phyloP scores from a whole-genome alignment of 108 stramenopile species.

The Aurantiochytrium sp. region DNA sequence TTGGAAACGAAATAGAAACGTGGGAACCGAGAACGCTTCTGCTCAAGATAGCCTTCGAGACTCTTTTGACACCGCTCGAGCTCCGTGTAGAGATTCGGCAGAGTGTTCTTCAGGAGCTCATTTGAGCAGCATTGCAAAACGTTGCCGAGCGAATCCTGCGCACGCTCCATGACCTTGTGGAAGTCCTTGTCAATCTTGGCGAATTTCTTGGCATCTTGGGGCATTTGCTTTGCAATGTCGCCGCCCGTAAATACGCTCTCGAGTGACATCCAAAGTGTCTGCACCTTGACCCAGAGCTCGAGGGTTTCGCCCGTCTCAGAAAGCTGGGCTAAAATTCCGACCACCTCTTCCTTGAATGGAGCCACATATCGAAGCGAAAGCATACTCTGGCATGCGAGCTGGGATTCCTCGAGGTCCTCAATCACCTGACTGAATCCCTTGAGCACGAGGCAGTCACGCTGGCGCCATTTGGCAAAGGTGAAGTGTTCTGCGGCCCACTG shows the following conservation, averaged over 20 bases:
- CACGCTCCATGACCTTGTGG: slow-evolving; percentile 46
- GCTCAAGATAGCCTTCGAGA: slow-evolving; percentile 59
- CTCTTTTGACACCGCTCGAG: slow-evolving; percentile 60
- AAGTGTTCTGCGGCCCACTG: slow-evolving; percentile 37
- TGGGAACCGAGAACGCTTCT: slow-evolving; percentile 57
- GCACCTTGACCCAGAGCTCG: slow-evolving; percentile 57
- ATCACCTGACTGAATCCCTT: slow-evolving; percentile 30
- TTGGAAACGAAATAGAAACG: slow-evolving; percentile 65
- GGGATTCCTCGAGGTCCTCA: slow-evolving; percentile 59
- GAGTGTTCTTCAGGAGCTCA: slow-evolving; percentile 44
- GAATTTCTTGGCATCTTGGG: slow-evolving; percentile 57
- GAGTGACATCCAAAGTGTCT: slow-evolving; percentile 52
- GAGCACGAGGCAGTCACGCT: slow-evolving; percentile 29
- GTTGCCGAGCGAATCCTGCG: slow-evolving; percentile 34
- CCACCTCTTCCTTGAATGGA: slow-evolving; percentile 37
- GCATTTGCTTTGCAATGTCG: slow-evolving; percentile 65
- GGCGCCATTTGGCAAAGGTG: slow-evolving; percentile 40
- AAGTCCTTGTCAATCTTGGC: slow-evolving; percentile 61
- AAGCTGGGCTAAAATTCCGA: slow-evolving; percentile 40
- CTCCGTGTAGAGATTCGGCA: slow-evolving; percentile 53
- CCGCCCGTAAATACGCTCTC: slow-evolving; percentile 61
- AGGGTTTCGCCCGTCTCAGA: slow-evolving; percentile 56
- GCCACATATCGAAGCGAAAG: slow-evolving; percentile 47
- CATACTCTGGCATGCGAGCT: slow-evolving; percentile 47
- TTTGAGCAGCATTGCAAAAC: slow-evolving; percentile 45